These are phyloP conservation scores for Scheffersomyces stambukii DNA, from an alignment of 1,139 yeast species.

Conservation along the genomic window DNA sequence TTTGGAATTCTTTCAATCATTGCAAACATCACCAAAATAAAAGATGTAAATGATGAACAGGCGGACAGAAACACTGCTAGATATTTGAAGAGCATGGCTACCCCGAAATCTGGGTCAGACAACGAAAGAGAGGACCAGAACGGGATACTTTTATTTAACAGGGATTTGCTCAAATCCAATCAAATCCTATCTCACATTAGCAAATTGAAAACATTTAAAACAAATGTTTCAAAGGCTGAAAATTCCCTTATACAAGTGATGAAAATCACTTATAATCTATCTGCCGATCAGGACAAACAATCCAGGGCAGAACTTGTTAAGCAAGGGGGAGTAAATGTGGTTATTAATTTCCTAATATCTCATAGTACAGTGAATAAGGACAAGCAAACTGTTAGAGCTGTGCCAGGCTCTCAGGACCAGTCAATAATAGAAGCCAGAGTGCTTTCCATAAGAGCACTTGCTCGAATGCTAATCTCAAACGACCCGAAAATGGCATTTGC, in stretches of 20 bases:
- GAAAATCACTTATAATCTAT: slow-evolving; percentile 12
- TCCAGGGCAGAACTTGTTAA: slow-evolving; percentile 36
- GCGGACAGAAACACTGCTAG: slow-evolving; percentile 17
- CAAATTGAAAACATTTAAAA: slow-evolving; percentile 19
- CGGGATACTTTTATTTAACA: slow-evolving; percentile 28
- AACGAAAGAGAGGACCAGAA: slow-evolving; percentile 20
- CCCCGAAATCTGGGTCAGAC: slow-evolving; percentile 19
- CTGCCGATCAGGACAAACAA: slow-evolving; percentile 20
- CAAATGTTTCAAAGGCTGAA: slow-evolving; percentile 8
- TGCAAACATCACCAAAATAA: slow-evolving; percentile 32
- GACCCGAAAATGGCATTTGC: slow-evolving; percentile 37
- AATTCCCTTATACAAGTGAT: slow-evolving; percentile 10
- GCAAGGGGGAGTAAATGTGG: slow-evolving; percentile 42
- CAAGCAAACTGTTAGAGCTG: not conserved
- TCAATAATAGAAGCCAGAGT: slow-evolving; percentile 20
- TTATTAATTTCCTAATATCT: slow-evolving; percentile 34
- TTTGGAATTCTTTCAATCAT: slow-evolving; percentile 39
- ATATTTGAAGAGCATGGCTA: slow-evolving; percentile 32
- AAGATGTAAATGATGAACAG: slow-evolving; percentile 13
- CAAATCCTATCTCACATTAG: slow-evolving; percentile 24
- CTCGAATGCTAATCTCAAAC: slow-evolving; percentile 41
- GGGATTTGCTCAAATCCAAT: slow-evolving; percentile 22
- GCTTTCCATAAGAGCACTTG: slow-evolving; percentile 31
- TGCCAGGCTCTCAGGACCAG: slow-evolving; percentile 15
- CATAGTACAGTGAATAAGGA: slow-evolving; percentile 21